A percentile compares a stretch with the other conserved stretches of the same genome.
Conservation (phyloP, 441 rosid genomes). For the Populus hybrid region DNA sequence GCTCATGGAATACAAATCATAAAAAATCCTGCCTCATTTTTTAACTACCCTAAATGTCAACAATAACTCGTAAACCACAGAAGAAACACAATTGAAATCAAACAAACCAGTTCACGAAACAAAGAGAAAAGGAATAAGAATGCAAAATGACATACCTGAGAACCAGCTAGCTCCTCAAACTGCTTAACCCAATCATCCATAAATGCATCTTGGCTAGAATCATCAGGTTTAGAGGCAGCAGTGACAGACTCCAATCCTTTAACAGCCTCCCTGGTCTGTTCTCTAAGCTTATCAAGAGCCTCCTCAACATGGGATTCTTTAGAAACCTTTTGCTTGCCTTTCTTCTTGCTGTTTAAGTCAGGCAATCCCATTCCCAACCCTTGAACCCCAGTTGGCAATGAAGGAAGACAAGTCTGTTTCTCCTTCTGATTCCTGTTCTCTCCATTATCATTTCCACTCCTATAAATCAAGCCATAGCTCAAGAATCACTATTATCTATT, state of each 20-base stretch:
- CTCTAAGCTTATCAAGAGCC: constrained; percentile 83
- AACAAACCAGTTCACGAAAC: background rate
- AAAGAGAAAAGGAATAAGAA: background rate
- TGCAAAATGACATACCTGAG: constrained; percentile 46
- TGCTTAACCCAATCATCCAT: constrained; percentile 95
- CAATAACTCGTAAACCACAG: background rate
- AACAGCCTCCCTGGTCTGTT: constrained; percentile 85
- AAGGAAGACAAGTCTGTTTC: constrained; percentile 25
- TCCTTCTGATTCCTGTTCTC: constrained; percentile 30
- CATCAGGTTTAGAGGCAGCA: constrained; percentile 36
- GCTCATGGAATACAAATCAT: background rate
- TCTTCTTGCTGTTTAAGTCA: constrained; percentile 74
- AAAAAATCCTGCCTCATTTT: background rate
- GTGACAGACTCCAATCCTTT: constrained; percentile 76
- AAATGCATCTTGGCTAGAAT: constrained; percentile 53
- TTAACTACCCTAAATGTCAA: background rate
- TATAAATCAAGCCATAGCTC: constrained; percentile 25
- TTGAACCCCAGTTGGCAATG: constrained; percentile 54
- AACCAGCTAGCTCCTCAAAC: constrained; percentile 82
- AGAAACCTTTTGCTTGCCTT: constrained; percentile 49
- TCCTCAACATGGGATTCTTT: constrained; percentile 72
- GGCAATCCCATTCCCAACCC: constrained; percentile 93
- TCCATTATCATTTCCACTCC: constrained; percentile 36
- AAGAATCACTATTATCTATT: background rate
- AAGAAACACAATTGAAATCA: background rate